These are phyloP conservation scores for Pichia manshurica DNA, from an alignment of 805 yeast genomes.

Conservation along the genomic window DNA sequence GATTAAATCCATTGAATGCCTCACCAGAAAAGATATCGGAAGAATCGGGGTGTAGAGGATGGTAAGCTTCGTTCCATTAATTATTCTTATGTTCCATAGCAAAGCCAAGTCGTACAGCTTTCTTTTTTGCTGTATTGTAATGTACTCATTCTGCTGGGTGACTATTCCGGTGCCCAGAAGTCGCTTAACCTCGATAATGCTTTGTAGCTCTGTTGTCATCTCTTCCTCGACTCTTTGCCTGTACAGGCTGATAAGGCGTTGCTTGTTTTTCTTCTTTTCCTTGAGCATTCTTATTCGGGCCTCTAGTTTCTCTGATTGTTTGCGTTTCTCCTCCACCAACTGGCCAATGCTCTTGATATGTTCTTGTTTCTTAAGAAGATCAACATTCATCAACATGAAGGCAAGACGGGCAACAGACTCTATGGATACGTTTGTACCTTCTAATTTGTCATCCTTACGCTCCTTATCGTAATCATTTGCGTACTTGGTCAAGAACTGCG, in stretches of 20 bases:
- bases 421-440: constrained; percentile 13
- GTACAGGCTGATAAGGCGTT: not conserved
- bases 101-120: not conserved
- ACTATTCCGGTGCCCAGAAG: not conserved
- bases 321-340: constrained; percentile 1
- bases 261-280: not conserved
- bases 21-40: constrained; percentile 17
- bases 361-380: constrained; percentile 4
- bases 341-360: not conserved
- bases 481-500: constrained; percentile 16
- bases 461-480: constrained; percentile 8
- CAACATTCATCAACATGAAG: constrained; percentile 28
- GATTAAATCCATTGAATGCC: constrained; percentile 20
- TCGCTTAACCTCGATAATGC: not conserved
- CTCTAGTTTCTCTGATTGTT: constrained; percentile 14
- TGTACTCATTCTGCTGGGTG: constrained; percentile 1
- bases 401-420: constrained; percentile 28
- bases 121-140: not conserved
- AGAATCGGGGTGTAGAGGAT: constrained; percentile 27
- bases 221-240: not conserved
- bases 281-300: constrained; percentile 1
- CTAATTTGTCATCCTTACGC: not conserved
- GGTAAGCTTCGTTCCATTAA: constrained; percentile 4
- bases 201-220: not conserved
- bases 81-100: constrained; percentile 9